A percentile compares a stretch with the other conserved stretches of the same genome.
Conservation (phyloP, 1,284 basidiomycete genomes). For the Ustilago xerochloae region DNA sequence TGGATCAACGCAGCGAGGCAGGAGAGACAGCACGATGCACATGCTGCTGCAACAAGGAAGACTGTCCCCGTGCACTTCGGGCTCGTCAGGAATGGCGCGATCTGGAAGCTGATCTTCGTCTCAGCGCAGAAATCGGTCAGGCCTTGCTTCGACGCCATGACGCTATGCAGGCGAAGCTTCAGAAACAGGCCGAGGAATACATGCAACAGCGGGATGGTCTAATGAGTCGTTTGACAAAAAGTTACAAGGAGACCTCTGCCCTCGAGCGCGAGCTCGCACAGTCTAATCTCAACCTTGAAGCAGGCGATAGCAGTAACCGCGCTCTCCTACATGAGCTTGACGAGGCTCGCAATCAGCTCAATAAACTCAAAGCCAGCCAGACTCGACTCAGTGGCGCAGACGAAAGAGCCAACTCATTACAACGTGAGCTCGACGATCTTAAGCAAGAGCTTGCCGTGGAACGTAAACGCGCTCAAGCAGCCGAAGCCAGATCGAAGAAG, state of each 20-base stretch:
- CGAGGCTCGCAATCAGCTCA: constrained; percentile 77
- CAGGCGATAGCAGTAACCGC: constrained; percentile 82
- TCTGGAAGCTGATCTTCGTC: constrained; percentile 63
- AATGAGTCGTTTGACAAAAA: constrained; percentile 54
- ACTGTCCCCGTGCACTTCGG: constrained; percentile 55
- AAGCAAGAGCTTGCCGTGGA: constrained; percentile 84
- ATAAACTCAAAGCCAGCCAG: constrained; percentile 77
- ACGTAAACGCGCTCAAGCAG: constrained; percentile 76
- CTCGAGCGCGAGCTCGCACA: constrained; percentile 79
- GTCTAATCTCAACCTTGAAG: constrained; percentile 82
- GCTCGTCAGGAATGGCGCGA: constrained; percentile 63
- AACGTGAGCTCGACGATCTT: constrained; percentile 80
- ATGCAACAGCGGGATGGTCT: constrained; percentile 58
- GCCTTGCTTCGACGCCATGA: constrained; percentile 87
- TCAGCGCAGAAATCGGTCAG: constrained; percentile 85
- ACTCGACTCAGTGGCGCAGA: constrained; percentile 74
- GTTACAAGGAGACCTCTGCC: constrained; percentile 52
- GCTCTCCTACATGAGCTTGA: constrained; percentile 80
- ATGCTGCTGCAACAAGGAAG: constrained; percentile 62
- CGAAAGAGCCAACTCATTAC: constrained; percentile 15
- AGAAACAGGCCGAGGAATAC: constrained; percentile 66
- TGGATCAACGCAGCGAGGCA: constrained; percentile 33
- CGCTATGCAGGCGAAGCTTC: constrained; percentile 77
- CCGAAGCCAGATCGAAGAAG: constrained; percentile 76
- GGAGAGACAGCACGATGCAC: constrained; percentile 30